These are phyloP conservation scores for Aquilaria agallochum DNA, from an alignment of 441 rosid genomes.

Conservation along the genomic window DNA sequence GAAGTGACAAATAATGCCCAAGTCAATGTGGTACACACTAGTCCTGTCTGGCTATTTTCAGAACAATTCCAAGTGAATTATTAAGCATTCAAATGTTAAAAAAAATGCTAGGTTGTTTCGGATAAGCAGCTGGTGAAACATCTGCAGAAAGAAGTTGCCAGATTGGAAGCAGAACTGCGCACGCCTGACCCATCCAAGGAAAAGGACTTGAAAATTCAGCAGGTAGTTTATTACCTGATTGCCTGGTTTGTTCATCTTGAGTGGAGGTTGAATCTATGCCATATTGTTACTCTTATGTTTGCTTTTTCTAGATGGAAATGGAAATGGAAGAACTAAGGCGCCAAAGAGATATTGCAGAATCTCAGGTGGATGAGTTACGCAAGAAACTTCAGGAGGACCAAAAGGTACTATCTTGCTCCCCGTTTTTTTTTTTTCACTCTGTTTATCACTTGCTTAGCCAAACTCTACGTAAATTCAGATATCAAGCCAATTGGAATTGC, in stretches of 20 bases:
- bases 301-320: slow-evolving; percentile 67
- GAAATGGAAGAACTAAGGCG: slow-evolving; percentile 83
- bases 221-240: slow-evolving; percentile 34
- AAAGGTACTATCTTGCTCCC: slow-evolving; percentile 27
- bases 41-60: slow-evolving; percentile 4
- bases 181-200: slow-evolving; percentile 86
- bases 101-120: slow-evolving; percentile 68
- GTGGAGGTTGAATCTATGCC: slow-evolving; percentile 7
- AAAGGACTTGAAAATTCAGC: slow-evolving; percentile 82
- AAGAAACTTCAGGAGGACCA: slow-evolving; percentile 69
- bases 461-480: slow-evolving; percentile 29
- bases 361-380: slow-evolving; percentile 75
- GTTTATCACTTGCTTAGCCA: slow-evolving; percentile 4
- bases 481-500: slow-evolving; percentile 45
- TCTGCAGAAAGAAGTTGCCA: slow-evolving; percentile 96
- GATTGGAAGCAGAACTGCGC: slow-evolving; percentile 94
- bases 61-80: not conserved
- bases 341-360: slow-evolving; percentile 85
- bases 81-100: not conserved
- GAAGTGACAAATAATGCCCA: slow-evolving; percentile 99
- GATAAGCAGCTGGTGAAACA: slow-evolving; percentile 97
- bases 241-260: slow-evolving; percentile 5
- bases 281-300: slow-evolving; percentile 7
- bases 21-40: slow-evolving; percentile 82
- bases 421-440: slow-evolving; percentile 6